A percentile compares a stretch with the other conserved stretches of the same genome.
Conservation (phyloP, 306 rosid species). For the Cicer pinnatifidum region DNA sequence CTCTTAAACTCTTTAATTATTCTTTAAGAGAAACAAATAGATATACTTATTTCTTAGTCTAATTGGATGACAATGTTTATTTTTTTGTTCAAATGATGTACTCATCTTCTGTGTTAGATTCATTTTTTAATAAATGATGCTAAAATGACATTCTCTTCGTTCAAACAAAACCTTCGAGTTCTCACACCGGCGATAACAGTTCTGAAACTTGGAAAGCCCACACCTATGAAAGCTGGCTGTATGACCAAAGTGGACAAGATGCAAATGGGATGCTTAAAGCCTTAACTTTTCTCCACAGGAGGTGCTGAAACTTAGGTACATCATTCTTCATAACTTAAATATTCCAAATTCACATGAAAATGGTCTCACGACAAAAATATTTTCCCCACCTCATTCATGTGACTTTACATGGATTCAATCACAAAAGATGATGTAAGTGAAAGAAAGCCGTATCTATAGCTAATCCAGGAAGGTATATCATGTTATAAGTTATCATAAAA, state of each 20-base stretch:
- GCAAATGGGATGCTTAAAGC: not conserved
- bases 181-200: conserved; percentile 21
- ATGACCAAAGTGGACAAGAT: not conserved
- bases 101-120: too few species aligned
- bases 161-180: conserved; percentile 37
- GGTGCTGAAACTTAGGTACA: not conserved
- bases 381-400: not conserved
- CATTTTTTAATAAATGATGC: too few species aligned
- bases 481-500: not conserved
- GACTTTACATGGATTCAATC: too few species aligned
- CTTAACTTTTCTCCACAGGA: too few species aligned
- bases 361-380: not conserved
- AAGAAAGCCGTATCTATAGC: not conserved
- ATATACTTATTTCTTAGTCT: too few species aligned
- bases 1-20: too few species aligned
- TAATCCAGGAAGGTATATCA: not conserved
- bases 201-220: conserved; percentile 7
- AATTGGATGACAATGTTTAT: too few species aligned
- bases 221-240: not conserved
- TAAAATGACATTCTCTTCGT: conserved; percentile 26
- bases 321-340: not conserved
- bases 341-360: not conserved
- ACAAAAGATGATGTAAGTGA: not conserved
- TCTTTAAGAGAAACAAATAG: too few species aligned
- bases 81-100: too few species aligned